A percentile compares a stretch with the other conserved stretches of the same genome.
Evolutionary conservation across 139 green algal genomes (phyloP).

Genomic region (Marvania coccoides): DNA sequence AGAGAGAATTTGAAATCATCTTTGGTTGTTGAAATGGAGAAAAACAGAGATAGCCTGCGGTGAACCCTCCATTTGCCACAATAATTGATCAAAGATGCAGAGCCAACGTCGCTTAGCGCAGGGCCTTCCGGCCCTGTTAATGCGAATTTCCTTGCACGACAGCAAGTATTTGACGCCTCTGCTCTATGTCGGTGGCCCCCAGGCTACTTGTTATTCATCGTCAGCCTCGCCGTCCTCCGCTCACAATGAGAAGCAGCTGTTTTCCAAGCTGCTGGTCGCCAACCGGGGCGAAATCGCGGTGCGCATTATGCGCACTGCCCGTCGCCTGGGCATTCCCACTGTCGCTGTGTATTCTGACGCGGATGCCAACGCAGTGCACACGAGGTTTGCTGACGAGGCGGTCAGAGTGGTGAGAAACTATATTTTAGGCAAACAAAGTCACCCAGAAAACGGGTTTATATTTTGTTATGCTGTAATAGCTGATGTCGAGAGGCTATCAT

Average conservation of each 20-base stretch:
- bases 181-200: too few species aligned
- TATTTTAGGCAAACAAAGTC: neutral
- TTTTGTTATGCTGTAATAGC: neutral
- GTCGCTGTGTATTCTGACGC: conserved; percentile 77
- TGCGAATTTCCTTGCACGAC: neutral
- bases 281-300: conserved; percentile 91
- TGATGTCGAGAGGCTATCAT: neutral
- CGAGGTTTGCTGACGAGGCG: conserved; percentile 56
- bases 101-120: neutral
- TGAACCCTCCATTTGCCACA: too few species aligned
- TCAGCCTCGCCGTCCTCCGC: neutral
- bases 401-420: conserved; percentile 46
- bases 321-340: conserved; percentile 67
- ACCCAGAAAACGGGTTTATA: neutral
- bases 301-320: conserved; percentile 68
- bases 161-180: too few species aligned
- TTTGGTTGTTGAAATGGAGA: too few species aligned
- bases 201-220: too few species aligned
- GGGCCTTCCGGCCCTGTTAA: neutral
- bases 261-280: conserved; percentile 69
- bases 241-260: neutral
- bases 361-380: conserved; percentile 50
- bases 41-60: too few species aligned
- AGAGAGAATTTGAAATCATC: too few species aligned
- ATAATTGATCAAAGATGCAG: too few species aligned